Conservation (phyloP, 371 early-diverging fungal genomes). For the Mortierella polycephala region DNA sequence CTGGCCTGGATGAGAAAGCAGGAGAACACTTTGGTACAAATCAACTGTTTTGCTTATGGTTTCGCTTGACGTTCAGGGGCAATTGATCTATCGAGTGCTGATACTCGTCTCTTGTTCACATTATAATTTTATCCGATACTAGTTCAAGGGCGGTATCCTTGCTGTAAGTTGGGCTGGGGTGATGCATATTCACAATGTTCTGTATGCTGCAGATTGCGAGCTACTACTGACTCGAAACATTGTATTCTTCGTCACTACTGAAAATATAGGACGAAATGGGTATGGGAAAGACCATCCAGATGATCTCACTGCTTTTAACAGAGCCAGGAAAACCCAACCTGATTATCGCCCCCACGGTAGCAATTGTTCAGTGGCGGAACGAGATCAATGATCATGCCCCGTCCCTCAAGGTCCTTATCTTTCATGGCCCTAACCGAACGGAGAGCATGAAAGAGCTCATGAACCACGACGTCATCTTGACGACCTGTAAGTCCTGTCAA, state of each 20-base stretch:
- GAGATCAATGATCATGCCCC: constrained; percentile 84
- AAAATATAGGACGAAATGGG: constrained; percentile 92
- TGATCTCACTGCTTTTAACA: constrained; percentile 84
- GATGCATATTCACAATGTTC: background rate
- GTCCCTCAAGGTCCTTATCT: constrained; percentile 72
- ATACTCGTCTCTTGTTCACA: background rate
- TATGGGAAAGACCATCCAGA: constrained; percentile 99
- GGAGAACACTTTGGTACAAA: constrained; percentile 65
- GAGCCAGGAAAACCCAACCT: constrained; percentile 80
- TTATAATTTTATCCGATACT: constrained; percentile 17
- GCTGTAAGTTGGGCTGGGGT: constrained; percentile 60
- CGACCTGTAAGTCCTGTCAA: constrained; percentile 71
- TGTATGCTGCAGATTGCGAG: background rate
- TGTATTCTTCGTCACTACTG: background rate
- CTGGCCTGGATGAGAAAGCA: constrained; percentile 86
- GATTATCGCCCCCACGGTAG: constrained; percentile 91
- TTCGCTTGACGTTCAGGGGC: too few species aligned
- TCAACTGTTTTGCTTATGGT: background rate
- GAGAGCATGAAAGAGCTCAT: constrained; percentile 60
- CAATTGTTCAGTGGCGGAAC: constrained; percentile 89
- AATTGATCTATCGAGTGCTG: background rate
- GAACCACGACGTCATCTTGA: constrained; percentile 83
- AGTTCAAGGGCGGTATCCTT: constrained; percentile 87
- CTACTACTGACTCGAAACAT: background rate
- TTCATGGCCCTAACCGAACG: constrained; percentile 74